These are phyloP conservation scores for Fraxinus ornus DNA, from an alignment of 305 asterid genomes.

Conservation along the genomic window DNA sequence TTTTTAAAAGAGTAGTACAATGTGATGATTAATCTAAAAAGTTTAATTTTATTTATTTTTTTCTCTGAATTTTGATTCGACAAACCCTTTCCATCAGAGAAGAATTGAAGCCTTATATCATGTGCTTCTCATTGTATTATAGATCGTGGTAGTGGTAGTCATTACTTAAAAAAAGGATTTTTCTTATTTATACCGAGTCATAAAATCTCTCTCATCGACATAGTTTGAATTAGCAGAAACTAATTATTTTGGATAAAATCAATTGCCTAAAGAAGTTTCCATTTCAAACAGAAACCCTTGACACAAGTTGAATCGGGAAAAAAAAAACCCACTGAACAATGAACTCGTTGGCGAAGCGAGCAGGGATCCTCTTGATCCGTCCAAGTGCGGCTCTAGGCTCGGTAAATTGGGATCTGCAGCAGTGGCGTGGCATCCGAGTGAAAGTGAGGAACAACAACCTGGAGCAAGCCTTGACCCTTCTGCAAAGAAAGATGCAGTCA, in stretches of 20 bases:
- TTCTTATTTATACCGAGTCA: background rate
- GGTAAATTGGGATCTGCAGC: slow-evolving; percentile 45
- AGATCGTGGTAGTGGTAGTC: background rate
- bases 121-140: background rate
- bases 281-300: background rate
- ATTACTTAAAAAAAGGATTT: background rate
- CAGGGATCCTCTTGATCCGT: slow-evolving; percentile 17
- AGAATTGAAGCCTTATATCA: background rate
- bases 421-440: slow-evolving; percentile 67
- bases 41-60: background rate
- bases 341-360: slow-evolving; percentile 39
- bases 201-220: background rate
- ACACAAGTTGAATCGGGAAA: background rate
- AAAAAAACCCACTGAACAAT: slow-evolving; percentile 10
- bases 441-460: slow-evolving; percentile 57
- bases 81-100: background rate
- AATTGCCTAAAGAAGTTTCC: background rate
- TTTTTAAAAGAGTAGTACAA: background rate
- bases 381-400: slow-evolving; percentile 14
- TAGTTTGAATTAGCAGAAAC: background rate
- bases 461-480: slow-evolving; percentile 45
- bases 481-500: slow-evolving; percentile 84
- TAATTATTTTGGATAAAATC: background rate
- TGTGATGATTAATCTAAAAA: background rate
- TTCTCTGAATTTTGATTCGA: background rate